Base-by-base conservation (phyloP, 2,329 filamentous ascomycete genomes). In the Leptographium galeiforme region DNA sequence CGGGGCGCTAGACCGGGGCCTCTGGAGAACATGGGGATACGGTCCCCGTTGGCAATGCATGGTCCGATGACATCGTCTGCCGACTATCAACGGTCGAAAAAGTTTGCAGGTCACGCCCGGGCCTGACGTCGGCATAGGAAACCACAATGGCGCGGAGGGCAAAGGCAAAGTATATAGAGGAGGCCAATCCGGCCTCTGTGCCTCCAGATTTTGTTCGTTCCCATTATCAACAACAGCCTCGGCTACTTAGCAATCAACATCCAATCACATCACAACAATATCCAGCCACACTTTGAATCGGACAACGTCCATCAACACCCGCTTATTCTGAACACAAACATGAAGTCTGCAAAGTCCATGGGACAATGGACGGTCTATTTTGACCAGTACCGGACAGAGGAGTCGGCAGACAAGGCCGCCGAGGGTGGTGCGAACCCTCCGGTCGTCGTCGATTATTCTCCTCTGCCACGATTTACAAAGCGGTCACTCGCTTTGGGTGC, bases 401-500 rank as follows among this genome's bases (percentile, higher is more conserved):
- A 53, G 47, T 55, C 25, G 25, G 5, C 50, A 45, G 44, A 56
- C 43, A 50, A 43, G 32, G 8, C 53, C 51, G 8, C 52, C 53
- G 12, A 45, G 52, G 14, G 51, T 44, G 10, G 13, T 11, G 1
- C 13, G 4, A 19, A 4, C 50, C 18, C 18, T 8, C 18, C 41
- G 14, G 38, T 25, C 25, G 38, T 40, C 38, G 12, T 57, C 14
- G 57, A 59, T 50, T 59, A 57, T 48, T 58, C 56, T 1, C 56
- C 57, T 1, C 52, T 59, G 38, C 41, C 12, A 25, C 54, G 54
- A 5, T 50, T 59, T 41, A 58, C 55, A 0, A 11, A 8, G n/a
- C 51, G 45, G 6, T 57, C 56, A 6, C n/a, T 58, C 4, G 11
- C 54, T 6, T 38, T 59, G 16, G 58, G 53, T 14, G 14, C 56